Percentiles rank a stretch among this genome's conserved stretches.
These are phyloP conservation scores for Nectriaceae sp. DNA, from an alignment of 2,329 filamentous ascomycete species.

Conservation along the genomic window DNA sequence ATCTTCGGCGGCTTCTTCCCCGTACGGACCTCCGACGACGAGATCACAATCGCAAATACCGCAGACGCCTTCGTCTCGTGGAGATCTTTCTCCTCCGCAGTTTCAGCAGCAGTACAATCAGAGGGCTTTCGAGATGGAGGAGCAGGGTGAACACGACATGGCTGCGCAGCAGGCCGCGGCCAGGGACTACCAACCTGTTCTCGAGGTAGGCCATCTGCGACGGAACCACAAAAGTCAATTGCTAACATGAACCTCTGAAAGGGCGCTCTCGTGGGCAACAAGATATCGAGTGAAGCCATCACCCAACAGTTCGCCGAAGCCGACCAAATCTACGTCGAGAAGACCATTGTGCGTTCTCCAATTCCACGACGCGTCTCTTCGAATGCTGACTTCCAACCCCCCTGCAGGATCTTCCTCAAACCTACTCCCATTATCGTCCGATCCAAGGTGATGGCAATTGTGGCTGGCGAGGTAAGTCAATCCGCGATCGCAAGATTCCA, in stretches of 20 bases:
- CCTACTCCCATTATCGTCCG: slow-evolving; percentile 84
- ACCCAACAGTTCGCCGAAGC: slow-evolving; percentile 85
- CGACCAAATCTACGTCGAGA: slow-evolving; percentile 80
- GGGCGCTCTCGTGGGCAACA: slow-evolving; percentile 82
- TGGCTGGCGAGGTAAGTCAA: slow-evolving; percentile 87
- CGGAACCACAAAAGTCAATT: not conserved
- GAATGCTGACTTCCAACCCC: slow-evolving; percentile 15
- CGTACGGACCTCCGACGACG: not conserved
- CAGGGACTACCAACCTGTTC: slow-evolving; percentile 57
- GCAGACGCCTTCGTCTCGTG: not conserved
- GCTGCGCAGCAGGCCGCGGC: slow-evolving; percentile 63
- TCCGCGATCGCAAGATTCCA: slow-evolving; percentile 8
- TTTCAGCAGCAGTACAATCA: slow-evolving; percentile 13
- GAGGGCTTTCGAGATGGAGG: slow-evolving; percentile 36
- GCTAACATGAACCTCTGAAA: slow-evolving; percentile 41
- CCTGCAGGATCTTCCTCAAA: slow-evolving; percentile 72
- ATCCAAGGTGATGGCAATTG: slow-evolving; percentile 94
- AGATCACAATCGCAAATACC: not conserved
- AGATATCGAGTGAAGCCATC: slow-evolving; percentile 75
- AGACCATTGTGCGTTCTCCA: slow-evolving; percentile 73
- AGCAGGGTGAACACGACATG: slow-evolving; percentile 44
- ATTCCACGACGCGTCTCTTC: slow-evolving; percentile 6
- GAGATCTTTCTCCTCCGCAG: not conserved
- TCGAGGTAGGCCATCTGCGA: slow-evolving; percentile 47
- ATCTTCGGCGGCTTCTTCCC: slow-evolving; percentile 2